Evolutionary conservation across 1,139 yeast genomes (phyloP), one percentile per base, ranked within the genome.

Genomic region (Saccharomycopsis hybrid): DNA sequence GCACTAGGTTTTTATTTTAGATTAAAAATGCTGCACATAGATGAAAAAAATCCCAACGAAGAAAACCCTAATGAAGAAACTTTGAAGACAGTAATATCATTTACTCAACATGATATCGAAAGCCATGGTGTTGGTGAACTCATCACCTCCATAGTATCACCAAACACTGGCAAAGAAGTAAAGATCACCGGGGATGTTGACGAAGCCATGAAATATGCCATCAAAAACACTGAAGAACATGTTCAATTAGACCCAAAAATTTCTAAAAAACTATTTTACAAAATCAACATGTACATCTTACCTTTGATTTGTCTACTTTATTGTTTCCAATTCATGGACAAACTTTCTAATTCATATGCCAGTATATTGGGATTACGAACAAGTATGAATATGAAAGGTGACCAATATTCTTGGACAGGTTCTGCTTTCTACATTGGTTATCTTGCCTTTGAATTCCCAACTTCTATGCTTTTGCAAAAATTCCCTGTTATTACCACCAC

Each of bases 261-360:
- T 25, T 67, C 70, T 41, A 64, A 61, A 52, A 65, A 55, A 52
- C 59, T 77, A 8, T 62, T 72, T n/a, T 57, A 77, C 50, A 82
- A 80, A 58, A 76, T 78, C 39, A 86, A 82, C 60, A 43, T 72
- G 13, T 73, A 63, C 56, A 60, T 83, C 55, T 64, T 79, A 56
- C 83, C 87, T 0, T 53, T 81, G 38, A 69, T 82, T 70, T 73
- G 81, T 59, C 53, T 76, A 13, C 62, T 80, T 25, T 79, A 79
- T 60, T 72, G 80, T 13, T 66, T 74, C 42, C 88, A 82, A 62
- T 79, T 74, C 53, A 78, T 82, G 80, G 89, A 82, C 62, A 83
- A 83, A 60, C 64, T 72, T 18, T 66, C 85, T 4, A 77, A 59
- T 65, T 47, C 45, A 50, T 7, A 62, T 63, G 11, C 53, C 55